Evolutionary conservation across 768 basidiomycete genomes (phyloP), one percentile per base, ranked within the genome.

Genomic region (Thelephora aurantiotincta): DNA sequence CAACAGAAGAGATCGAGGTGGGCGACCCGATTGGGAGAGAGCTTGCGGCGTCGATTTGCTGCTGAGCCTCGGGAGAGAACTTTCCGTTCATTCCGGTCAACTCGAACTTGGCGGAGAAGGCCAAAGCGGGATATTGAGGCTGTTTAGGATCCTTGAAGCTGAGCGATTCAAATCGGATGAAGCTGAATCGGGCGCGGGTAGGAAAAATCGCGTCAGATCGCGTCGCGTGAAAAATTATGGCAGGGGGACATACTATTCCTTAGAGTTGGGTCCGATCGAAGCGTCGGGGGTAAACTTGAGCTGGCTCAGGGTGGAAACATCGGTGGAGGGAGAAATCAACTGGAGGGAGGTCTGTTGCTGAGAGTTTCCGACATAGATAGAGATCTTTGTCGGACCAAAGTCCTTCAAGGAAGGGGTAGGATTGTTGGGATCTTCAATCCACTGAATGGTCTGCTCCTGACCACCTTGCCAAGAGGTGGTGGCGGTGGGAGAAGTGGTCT

Each of bases 61-160:
- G 63, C 46, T 73, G 67, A 14, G 80, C 60, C 2, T 69, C 52
- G 1, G 69, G 54, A 58, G 69, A 79, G 69, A 89, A 92, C 0
- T 57, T 57, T 30, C 89, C 89, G 2, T 69, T 72, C 88, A 89
- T 89, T 48, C 69, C 65, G n/a, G 62, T 54, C 58, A 91, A 53
- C 6, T 67, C 66, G 69, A 88, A 91, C 55, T 74, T 75, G 52
- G 88, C 73, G 6, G 86, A 87, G 70, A 89, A 93, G 0, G 85
- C 77, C 52, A 81, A 66, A 41, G 71, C 74, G 3, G 72, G 73
- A 65, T 67, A 82, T 47, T 73, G 66, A 12, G 80, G 63, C 48
- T 72, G 59, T 2, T 58, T 56, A 23, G 76, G 43, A 58, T 82
- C 76, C 60, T 70, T 80, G 38, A 74, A 54, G 47, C 34, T 55